Base-by-base conservation (phyloP, 176 grass and related monocot species). In the Aegilops tauschii region DNA sequence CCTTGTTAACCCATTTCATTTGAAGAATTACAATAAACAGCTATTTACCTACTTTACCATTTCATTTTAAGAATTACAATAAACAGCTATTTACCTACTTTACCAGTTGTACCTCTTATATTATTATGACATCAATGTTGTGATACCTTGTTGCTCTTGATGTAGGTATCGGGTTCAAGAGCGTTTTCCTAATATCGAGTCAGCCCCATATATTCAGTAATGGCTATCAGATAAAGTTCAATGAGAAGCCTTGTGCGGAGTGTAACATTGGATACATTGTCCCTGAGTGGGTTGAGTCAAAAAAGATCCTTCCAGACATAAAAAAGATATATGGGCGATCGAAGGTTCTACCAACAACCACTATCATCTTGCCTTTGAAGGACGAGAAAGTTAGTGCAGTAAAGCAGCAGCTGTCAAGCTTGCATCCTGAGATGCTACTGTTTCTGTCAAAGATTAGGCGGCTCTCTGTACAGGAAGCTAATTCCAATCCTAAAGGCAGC, bases 141-240 rank as follows among this genome's bases (percentile, higher is more conserved):
- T 20, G 6, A 58, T 59, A 20, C 0, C 56, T 3, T 59, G 18
- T 59, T 59, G 52, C 52, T 9, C 18, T 21, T 59, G 54, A 59
- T 59, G 35, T 62, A 96, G 94, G 94, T 17, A 96, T 96, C 74
- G 94, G 94, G 7, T 96, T 96, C 45, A 96, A 93, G 71, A 93
- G 89, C n/a, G 94, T 93, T 9, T 93, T 96, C 45, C 64, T 93
- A 20, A 87, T 96, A 68, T 92, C 94, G 1, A 86, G 78, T 6
- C 79, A 90, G 39, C 94, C 94, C 9, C 79, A 93, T 72, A 93
- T 96, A 40, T 96, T 93, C 78, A 96, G 94, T 75, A 96, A 96
- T 37, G 91, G 94, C 1, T 96, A 96, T 65, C 89, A 96, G 58
- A 96, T 96, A 13, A 93, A 83, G 29, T 96, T 96, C 34, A 88